Base-by-base conservation (phyloP, 305 asterid species). In the Fraxinus platypoda region DNA sequence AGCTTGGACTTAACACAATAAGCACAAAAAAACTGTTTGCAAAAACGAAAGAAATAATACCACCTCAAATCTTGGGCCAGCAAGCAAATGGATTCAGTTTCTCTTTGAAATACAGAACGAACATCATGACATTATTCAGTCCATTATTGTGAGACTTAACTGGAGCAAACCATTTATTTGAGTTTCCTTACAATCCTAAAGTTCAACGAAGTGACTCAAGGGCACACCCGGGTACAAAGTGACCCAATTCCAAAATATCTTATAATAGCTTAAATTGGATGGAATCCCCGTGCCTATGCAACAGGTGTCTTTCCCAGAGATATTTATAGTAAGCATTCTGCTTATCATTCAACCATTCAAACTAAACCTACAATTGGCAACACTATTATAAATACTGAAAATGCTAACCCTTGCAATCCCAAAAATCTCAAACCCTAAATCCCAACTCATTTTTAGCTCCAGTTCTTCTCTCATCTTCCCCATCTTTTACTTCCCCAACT, bases 371-470 rank as follows among this genome's bases (percentile, higher is more conserved):
- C 71, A 81, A 64, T 49, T 19, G 80, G 41, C 38, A 76, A 83
- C 78, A 86, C 68, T 82, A 75, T 38, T 30, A 33, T n/a, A n/a
- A n/a, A 19, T 57, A 57, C 12, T 57, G 26, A 19, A 54, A n/a
- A 57, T 6, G 12, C 68, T 72, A 86, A 83, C 88, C 87, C 68
- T 81, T 77, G 28, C 82, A 81, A 78, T 77, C 78, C 83, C 81
- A 81, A 59, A 86, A 34, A 5, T 64, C 68, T 87, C 66, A 81
- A 87, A 80, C 82, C 87, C 90, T 85, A 87, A 85, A 81, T n/a
- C 25, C 83, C 78, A 28, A 5, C 13, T 68, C 81, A 82, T 6
- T 37, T 72, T 68, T 31, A 62, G 70, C 85, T 82, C 80, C 81
- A 77, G 54, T 83, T 59, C 23, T 52, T 77, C 83, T 85, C 82